These are phyloP conservation scores for Cyclotella sp. DNA, from an alignment of 108 stramenopile species.

Conservation along the genomic window DNA sequence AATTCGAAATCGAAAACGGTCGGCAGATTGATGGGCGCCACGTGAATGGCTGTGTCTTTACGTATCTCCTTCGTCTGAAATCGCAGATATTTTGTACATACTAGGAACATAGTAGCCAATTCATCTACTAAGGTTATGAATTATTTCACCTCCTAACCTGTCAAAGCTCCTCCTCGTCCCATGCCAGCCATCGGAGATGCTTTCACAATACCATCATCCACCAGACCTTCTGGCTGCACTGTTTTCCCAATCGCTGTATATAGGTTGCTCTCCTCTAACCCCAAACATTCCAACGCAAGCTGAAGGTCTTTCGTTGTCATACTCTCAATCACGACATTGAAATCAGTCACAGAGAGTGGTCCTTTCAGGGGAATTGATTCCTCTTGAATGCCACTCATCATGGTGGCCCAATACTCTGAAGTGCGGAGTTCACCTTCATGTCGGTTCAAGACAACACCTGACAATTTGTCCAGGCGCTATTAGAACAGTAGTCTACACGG, in stretches of 20 bases:
- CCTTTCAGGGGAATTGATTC: constrained; percentile 93
- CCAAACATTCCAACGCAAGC: constrained; percentile 78
- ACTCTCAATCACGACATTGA: constrained; percentile 86
- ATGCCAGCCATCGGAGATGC: constrained; percentile 85
- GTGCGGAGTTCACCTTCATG: constrained; percentile 92
- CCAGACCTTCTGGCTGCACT: constrained; percentile 71
- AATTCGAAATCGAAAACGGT: not conserved
- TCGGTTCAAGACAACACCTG: constrained; percentile 87
- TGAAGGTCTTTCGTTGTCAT: constrained; percentile 91
- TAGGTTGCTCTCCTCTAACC: constrained; percentile 76
- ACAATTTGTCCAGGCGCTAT: not conserved
- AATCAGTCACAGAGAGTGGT: constrained; percentile 90
- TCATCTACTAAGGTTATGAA: not conserved
- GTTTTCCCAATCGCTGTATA: constrained; percentile 90
- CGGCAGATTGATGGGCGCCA: not conserved
- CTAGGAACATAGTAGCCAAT: not conserved
- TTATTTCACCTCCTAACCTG: constrained; percentile 27
- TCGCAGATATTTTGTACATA: no score
- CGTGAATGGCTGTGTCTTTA: not conserved
- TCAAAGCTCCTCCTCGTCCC: constrained; percentile 87
- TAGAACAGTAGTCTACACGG: not conserved
- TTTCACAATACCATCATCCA: constrained; percentile 74
- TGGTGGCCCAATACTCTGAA: constrained; percentile 90
- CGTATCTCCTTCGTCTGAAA: no score
- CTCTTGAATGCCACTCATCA: constrained; percentile 94